Base-by-base conservation (phyloP, 2,329 filamentous ascomycete genomes). In the Fusarium sp. region DNA sequence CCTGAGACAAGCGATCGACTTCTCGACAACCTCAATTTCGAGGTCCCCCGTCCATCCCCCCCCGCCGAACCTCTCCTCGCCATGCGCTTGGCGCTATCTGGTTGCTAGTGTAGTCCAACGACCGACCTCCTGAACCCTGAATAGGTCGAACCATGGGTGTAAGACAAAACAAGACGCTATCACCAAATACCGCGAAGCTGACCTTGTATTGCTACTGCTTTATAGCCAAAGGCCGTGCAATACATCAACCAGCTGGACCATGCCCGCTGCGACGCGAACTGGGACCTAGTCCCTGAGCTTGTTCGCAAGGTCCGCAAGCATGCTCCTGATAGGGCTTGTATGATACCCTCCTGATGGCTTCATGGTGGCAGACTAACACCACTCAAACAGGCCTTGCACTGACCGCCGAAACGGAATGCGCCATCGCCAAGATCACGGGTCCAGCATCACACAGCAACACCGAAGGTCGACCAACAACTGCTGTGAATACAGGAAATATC, bases 261-360 rank as follows among this genome's bases (percentile, higher is more conserved):
- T 73, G 94, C 94, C 70, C 92, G 96, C 76, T 97, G 94, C 80
- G 90, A 95, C 75, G 94, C 92, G 53, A 91, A 90, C 79, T 99
- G 96, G 96, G 85, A 89, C 71, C 89, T 92, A 31, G 87, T 98
- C 31, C 93, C 93, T 26, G 95, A 98, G 82, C 87, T 97, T 68
- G 91, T 96, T 75, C 90, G 95, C 78, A 99, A 99, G 82, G 88
- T 98, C 76, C 92, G 92, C 76, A 98, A 99, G 81, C 95, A 99
- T 86, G 93, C 94, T 73, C 91, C 94, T 40, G 88, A 92, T 65
- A 89, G 93, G 79, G 88, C 88, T 81, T 97, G 95, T 98, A 91
- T 74, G 88, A 43, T 51, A 47, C 57, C 47, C 28, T 51, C 52
- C 31, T 49, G 51, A 58, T 45, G 44, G 39, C 34, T 34, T 51